phyloP scores from a whole-genome alignment of 192 early-diverging fungal genomes.

The Podila horticola region DNA sequence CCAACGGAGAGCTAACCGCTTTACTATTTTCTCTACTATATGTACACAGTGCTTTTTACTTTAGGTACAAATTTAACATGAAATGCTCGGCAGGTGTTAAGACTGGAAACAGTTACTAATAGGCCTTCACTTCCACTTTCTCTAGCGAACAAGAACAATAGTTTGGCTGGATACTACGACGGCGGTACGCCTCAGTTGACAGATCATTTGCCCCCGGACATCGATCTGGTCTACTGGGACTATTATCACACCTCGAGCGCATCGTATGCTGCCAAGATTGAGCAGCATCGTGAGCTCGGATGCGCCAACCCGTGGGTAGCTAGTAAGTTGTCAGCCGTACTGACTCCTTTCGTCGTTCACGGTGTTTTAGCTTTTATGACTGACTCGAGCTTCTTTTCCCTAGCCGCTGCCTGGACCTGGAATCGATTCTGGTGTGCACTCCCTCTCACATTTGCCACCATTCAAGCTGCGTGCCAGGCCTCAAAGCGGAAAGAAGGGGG shows the following conservation, averaged over 20 bases:
- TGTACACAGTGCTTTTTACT: neutral
- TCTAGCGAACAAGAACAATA: slow-evolving; percentile 82
- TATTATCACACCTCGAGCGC: slow-evolving; percentile 83
- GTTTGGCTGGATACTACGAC: slow-evolving; percentile 86
- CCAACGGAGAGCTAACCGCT: neutral
- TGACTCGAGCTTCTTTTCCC: neutral
- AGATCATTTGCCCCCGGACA: slow-evolving; percentile 67
- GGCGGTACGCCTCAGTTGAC: slow-evolving; percentile 67
- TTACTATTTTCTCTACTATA: neutral
- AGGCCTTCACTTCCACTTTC: slow-evolving; percentile 9
- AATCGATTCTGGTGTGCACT: slow-evolving; percentile 85
- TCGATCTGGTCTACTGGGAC: slow-evolving; percentile 88
- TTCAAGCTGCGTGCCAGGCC: slow-evolving; percentile 76
- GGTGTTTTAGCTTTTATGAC: no score
- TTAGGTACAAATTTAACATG: neutral
- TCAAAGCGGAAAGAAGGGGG: slow-evolving; percentile 65
- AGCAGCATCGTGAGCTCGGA: slow-evolving; percentile 85
- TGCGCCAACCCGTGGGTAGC: slow-evolving; percentile 86
- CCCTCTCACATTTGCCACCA: slow-evolving; percentile 82
- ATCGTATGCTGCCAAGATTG: slow-evolving; percentile 79
- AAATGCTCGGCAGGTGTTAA: no score
- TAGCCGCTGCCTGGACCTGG: slow-evolving; percentile 82
- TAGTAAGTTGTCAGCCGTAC: slow-evolving; percentile 50
- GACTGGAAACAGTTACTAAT: neutral
- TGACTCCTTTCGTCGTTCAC: neutral